Base-by-base conservation (phyloP, 306 rosid genomes). In the Fagus crenata region DNA sequence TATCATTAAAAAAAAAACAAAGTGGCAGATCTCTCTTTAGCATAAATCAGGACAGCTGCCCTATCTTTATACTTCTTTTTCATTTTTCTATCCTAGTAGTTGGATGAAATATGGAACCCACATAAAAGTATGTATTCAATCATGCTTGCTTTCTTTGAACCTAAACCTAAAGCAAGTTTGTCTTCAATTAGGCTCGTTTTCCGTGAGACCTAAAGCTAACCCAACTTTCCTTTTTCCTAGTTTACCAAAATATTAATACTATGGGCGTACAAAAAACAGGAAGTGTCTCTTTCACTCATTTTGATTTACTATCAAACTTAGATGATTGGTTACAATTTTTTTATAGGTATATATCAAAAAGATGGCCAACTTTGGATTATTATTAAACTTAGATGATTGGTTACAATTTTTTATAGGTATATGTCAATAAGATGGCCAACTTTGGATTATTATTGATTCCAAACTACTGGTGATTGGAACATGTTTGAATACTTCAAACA, bases 281-380 rank as follows among this genome's bases (percentile, higher is more conserved):
- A 61, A 53, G 9, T 39, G 74, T 69, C 69, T 11, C 54, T 67
- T 70, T 75, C 43, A 39, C n/a, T 58, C 49, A 7, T 18, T 40
- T 67, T 17, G 11, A 4, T 1, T 59, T 42, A 51, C 28, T 49
- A 69, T 60, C 63, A 59, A 69, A 59, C 76, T 1, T 40, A 60
- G 61, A 69, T 69, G 63, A 78, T 82, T 78, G 49, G 15, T 8
- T 1, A 0, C 13, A 1, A 15, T 18, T 11, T 14, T 22, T 22
- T 1, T 59, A 22, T 3, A 35, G 9, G 8, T 59, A 43, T 58
- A 28, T 28, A 46, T 42, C 69, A 17, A 33, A 31, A 32, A 15
- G 15, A 31, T 67, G 39, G 42, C 33, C 53, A 75, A 80, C 72
- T 32, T 42, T 40, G n/a, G n/a, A n/a, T n/a, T n/a, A n/a, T n/a